These are phyloP conservation scores for Cystofilobasidium bisporidii DNA, from an alignment of 768 basidiomycete genomes.

Conservation along the genomic window DNA sequence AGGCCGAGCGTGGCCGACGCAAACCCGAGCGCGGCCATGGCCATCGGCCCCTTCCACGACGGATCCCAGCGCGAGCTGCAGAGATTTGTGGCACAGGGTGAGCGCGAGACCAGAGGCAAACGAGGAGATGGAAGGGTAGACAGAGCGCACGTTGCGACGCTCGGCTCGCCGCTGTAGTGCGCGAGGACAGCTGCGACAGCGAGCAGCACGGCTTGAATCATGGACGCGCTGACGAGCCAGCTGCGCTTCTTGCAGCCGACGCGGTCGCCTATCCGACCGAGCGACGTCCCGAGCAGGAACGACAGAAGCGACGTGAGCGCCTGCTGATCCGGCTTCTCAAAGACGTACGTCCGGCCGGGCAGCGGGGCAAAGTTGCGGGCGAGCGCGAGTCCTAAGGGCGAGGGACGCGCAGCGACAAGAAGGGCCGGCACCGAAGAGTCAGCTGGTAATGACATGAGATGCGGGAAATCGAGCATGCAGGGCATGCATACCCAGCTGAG, in stretches of 20 bases:
- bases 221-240: constrained; percentile 64
- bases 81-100: background rate
- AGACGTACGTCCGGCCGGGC: constrained; percentile 45
- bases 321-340: constrained; percentile 74
- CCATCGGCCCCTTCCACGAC: constrained; percentile 57
- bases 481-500: constrained; percentile 49
- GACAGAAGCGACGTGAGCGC: constrained; percentile 66
- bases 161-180: constrained; percentile 57
- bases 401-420: background rate
- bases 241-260: constrained; percentile 61
- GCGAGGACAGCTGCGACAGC: constrained; percentile 61
- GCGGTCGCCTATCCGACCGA: constrained; percentile 75
- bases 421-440: too few relatives aligned
- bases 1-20: constrained; percentile 71
- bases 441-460: background rate
- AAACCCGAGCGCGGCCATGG: constrained; percentile 65
- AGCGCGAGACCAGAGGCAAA: background rate
- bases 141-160: constrained; percentile 41
- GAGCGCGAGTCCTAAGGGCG: constrained; percentile 53
- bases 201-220: constrained; percentile 65
- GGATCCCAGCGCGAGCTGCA: constrained; percentile 50
- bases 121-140: too few relatives aligned
- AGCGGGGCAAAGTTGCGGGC: constrained; percentile 58
- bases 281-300: constrained; percentile 67
- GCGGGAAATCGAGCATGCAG: too few relatives aligned